Percentiles rank a stretch among this genome's conserved stretches.
Evolutionary conservation across 2,329 filamentous ascomycete genomes (phyloP).

Genomic region (Ascochyta clinopodiicola): DNA sequence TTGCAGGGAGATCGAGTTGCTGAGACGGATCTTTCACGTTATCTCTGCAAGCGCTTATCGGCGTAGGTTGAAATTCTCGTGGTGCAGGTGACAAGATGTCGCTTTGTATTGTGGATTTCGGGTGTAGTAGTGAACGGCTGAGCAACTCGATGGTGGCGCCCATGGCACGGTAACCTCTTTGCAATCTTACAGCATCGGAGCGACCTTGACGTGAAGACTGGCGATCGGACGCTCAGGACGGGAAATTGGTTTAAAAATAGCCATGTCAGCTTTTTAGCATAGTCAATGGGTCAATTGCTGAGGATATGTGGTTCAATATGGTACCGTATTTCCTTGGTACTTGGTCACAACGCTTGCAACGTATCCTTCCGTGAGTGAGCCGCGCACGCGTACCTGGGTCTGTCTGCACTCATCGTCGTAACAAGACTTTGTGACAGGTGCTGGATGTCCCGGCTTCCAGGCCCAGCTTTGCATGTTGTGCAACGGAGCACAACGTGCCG

Average conservation of each 20-base stretch:
- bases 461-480: constrained; percentile 11
- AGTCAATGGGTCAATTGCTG: no score
- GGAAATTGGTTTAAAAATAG: no score
- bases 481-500: constrained; percentile 15
- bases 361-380: no score
- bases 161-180: no score
- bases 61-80: background rate
- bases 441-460: constrained; percentile 8
- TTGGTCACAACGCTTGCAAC: background rate
- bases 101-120: background rate
- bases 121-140: no score
- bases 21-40: background rate
- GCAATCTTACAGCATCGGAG: no score
- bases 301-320: no score
- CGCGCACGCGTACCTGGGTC: background rate
- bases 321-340: no score
- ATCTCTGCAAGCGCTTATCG: background rate
- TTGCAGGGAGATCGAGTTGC: background rate
- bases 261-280: no score
- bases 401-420: background rate
- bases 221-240: no score
- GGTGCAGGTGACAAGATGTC: background rate
- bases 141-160: no score
- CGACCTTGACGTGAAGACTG: no score
- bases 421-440: background rate